phyloP scores from a whole-genome alignment of 352 stramenopile species.

The Elongisporangium anandrum region DNA sequence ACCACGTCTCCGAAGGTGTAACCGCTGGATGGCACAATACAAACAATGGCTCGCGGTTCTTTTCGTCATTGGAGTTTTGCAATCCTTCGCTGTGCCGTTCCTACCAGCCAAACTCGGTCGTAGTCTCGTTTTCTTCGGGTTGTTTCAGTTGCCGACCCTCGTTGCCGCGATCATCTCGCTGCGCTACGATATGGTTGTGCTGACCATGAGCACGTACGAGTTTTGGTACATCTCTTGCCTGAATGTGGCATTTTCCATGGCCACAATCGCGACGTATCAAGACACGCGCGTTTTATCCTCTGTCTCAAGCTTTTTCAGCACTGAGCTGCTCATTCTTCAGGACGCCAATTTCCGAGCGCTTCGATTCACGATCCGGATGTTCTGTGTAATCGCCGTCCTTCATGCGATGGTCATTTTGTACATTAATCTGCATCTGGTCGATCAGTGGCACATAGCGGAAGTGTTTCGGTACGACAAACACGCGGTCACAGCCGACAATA shows the following conservation, averaged over 20 bases:
- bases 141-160: too few species aligned
- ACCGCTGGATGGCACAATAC: too few species aligned
- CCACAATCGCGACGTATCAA: too few species aligned
- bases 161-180: background rate
- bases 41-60: too few species aligned
- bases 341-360: background rate
- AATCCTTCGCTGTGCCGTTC: too few species aligned
- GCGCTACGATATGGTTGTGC: constrained; percentile 15
- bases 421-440: background rate
- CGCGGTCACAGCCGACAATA: background rate
- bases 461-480: background rate
- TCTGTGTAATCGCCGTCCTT: too few species aligned
- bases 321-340: background rate
- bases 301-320: too few species aligned
- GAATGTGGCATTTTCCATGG: background rate
- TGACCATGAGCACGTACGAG: constrained; percentile 14
- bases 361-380: background rate
- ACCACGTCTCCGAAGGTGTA: too few species aligned
- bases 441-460: background rate
- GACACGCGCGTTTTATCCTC: too few species aligned
- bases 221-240: constrained; percentile 19
- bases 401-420: background rate
- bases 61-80: too few species aligned
- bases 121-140: too few species aligned
- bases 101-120: too few species aligned